A percentile compares a stretch with the other conserved stretches of the same genome.
Evolutionary conservation across 768 basidiomycete genomes (phyloP).

Genomic region (Calocera viscosa): DNA sequence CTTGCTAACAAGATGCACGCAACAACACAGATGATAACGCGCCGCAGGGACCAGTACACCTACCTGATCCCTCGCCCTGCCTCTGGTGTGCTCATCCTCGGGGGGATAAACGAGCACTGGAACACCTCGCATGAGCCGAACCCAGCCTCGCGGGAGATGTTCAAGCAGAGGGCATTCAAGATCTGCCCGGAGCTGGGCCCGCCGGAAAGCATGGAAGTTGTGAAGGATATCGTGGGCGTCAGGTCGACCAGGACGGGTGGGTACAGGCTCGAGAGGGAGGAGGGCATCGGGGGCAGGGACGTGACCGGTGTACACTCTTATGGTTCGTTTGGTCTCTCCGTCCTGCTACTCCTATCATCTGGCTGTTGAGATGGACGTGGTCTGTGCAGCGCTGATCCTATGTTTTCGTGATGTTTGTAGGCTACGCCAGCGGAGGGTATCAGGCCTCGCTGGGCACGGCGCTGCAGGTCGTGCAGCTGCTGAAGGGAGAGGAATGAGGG

Average conservation of each 20-base stretch:
- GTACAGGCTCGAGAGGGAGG: not conserved
- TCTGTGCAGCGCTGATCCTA: not conserved
- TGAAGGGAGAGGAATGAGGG: not conserved
- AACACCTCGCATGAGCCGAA: slow-evolving; percentile 2
- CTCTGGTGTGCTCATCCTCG: not conserved
- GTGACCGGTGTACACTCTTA: not conserved
- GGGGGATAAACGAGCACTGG: not conserved
- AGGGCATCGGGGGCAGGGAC: not conserved
- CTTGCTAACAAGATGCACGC: not conserved
- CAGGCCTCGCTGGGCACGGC: not conserved
- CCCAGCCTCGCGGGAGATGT: slow-evolving; percentile 2
- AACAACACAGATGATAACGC: not conserved
- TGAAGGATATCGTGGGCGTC: not conserved
- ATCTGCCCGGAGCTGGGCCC: not conserved
- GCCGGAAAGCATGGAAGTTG: not conserved
- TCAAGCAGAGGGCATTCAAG: slow-evolving; percentile 4
- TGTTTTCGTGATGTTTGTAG: not conserved
- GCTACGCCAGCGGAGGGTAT: not conserved
- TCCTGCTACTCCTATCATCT: too few relatives aligned
- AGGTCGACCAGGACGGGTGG: not conserved
- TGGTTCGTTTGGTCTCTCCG: not conserved
- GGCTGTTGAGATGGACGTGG: too few relatives aligned
- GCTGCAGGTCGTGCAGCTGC: not conserved
- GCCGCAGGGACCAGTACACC: not conserved
- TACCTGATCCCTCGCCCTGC: slow-evolving; percentile 1